Conservation (phyloP, 2,329 filamentous ascomycete species). For the Fusarium sp. region DNA sequence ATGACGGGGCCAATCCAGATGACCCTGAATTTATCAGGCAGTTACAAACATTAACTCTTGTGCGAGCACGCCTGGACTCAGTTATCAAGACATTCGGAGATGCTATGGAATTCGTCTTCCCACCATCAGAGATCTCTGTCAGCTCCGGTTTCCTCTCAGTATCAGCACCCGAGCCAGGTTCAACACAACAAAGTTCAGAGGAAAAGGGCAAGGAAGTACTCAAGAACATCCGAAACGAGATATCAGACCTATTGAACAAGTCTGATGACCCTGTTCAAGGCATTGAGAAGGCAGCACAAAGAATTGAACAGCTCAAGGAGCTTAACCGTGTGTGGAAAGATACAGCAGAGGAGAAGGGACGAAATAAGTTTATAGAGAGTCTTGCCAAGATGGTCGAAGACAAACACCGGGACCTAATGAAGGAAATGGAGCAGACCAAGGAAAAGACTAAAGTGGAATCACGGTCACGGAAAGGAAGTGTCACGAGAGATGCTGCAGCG, state of each 20-base stretch:
- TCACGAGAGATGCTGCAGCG: conserved; percentile 43
- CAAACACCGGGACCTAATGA: conserved; percentile 64
- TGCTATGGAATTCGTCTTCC: conserved; percentile 94
- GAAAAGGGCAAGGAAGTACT: conserved; percentile 89
- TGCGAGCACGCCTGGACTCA: conserved; percentile 85
- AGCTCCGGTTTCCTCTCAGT: conserved; percentile 90
- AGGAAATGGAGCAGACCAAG: conserved; percentile 61
- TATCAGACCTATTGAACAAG: conserved; percentile 72
- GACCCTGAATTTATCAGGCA: conserved; percentile 79
- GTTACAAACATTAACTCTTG: conserved; percentile 83
- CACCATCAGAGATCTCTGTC: conserved; percentile 86
- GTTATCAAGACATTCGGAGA: conserved; percentile 94
- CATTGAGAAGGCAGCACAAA: conserved; percentile 76
- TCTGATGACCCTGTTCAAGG: conserved; percentile 71
- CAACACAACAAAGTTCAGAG: conserved; percentile 75
- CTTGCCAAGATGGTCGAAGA: conserved; percentile 88
- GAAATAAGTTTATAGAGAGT: conserved; percentile 82
- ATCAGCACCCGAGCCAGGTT: conserved; percentile 82
- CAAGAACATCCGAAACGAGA: conserved; percentile 76
- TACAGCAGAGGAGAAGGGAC: conserved; percentile 92
- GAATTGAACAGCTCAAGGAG: conserved; percentile 82
- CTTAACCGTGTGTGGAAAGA: conserved; percentile 89
- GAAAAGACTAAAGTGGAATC: conserved; percentile 52
- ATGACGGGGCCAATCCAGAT: conserved; percentile 37
- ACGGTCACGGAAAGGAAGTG: conserved; percentile 53